A percentile compares a stretch with the other conserved stretches of the same genome.
Conservation (phyloP, 768 basidiomycete species). For the Candolleomyces efflorescens region DNA sequence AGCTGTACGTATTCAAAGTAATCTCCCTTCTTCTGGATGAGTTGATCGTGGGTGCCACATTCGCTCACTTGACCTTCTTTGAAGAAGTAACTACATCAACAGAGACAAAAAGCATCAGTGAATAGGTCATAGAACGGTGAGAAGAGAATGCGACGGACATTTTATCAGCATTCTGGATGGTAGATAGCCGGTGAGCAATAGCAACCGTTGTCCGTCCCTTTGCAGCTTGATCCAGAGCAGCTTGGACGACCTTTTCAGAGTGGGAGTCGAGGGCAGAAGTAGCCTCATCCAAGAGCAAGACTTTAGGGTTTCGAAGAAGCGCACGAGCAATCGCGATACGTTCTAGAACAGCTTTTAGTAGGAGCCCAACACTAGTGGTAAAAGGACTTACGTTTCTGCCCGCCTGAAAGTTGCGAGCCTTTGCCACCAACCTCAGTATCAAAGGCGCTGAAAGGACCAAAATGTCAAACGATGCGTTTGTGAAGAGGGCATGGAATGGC, state of each 20-base stretch:
- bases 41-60: conserved; percentile 83
- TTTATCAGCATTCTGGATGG: conserved; percentile 86
- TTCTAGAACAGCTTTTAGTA: conserved; percentile 32
- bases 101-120: too few relatives aligned
- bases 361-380: too few relatives aligned
- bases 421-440: conserved; percentile 91
- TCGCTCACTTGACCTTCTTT: conserved; percentile 85
- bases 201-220: conserved; percentile 92
- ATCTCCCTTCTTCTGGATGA: conserved; percentile 58
- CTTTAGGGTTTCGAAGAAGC: conserved; percentile 83
- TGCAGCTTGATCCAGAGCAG: conserved; percentile 86
- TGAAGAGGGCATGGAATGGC: conserved; percentile 11
- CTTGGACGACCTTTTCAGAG: conserved; percentile 95
- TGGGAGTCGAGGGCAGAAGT: conserved; percentile 89
- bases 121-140: conserved; percentile 2
- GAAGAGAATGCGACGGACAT: conserved; percentile 50
- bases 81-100: conserved; percentile 80
- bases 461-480: neutral
- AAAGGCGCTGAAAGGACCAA: conserved; percentile 54
- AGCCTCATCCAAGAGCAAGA: conserved; percentile 84
- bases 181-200: conserved; percentile 91
- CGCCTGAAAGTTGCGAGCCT: conserved; percentile 84
- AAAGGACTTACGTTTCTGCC: conserved; percentile 66
- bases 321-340: conserved; percentile 86
- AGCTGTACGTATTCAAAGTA: conserved; percentile 86